Evolutionary conservation across 306 rosid genomes (phyloP), one percentile per base, ranked within the genome.

Genomic region (Albizia julibrissin): DNA sequence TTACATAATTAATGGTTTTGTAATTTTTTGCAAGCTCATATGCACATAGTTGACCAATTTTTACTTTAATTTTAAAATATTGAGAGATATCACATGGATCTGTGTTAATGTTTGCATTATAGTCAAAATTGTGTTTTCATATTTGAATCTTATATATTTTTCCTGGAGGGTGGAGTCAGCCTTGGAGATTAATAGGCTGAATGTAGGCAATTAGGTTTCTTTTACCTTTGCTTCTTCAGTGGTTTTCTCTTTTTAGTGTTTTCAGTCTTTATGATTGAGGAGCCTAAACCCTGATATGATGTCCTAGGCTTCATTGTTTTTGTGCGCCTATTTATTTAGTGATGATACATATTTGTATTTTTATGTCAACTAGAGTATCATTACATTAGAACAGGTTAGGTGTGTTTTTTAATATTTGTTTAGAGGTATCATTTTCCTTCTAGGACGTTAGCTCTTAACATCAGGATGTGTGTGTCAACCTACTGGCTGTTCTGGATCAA

Each of bases 1-100:
- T 10, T 40, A 46, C 79, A 71, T 79, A 34, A 3, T 39, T 43
- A 50, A 81, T 62, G 59, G 77, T 81, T 50, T 67, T 62, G 19
- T 84, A 67, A 47, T 47, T n/a, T 79, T 79, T 71, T 79, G 65
- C 76, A 75, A 61, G 61, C 18, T 86, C 70, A 61, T 69, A 6
- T 75, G 42, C 29, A 9, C 42, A 6, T n/a, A 24, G 59, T 31
- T 58, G 37, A 61, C 62, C 39, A 46, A 52, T 69, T 52, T 37
- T 72, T 2, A 7, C 10, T 69, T 39, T 21, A 61, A 50, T 65
- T 64, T 71, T n/a, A 59, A 27, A 31, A 59, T 14, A 75, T 33
- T 52, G 68, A 44, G 8, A 68, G 40, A 61, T 78, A 1, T 69
- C 47, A 27, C 78, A 56, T 44, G 75, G 68, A 34, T 74, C 10